Evolutionary conservation across 2,329 filamentous ascomycete genomes (phyloP), one percentile per base, ranked within the genome.

Genomic region (Aureobasidium sp.): DNA sequence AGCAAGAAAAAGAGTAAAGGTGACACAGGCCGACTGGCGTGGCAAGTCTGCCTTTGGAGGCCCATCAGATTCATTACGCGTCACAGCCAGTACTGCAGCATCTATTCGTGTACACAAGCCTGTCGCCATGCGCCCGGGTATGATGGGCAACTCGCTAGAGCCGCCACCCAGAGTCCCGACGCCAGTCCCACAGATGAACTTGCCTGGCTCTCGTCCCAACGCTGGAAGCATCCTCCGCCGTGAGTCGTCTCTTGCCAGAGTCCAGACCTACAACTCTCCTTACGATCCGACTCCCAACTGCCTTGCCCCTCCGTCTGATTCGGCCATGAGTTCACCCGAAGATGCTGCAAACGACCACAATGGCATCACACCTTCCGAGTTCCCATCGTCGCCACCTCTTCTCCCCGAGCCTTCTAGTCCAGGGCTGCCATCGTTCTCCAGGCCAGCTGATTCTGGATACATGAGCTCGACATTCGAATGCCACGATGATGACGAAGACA

Each of bases 371-470:
- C 78, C 79, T 48, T 85, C 85, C 53, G 89, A 90, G 60, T 90
- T 97, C 67, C 89, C 89, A 1, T 97, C 94, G 0, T 97, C 93
- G 3, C 93, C 93, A 15, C 94, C 94, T 0, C 81, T 95, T 1
- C 85, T 91, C 65, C 86, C 88, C 5, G 83, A 85, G 31, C 84
- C 87, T 29, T 96, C 92, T 2, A 97, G 93, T 70, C 94, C 93
- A 2, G 76, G 81, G 24, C 72, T 86, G 29, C 85, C 86, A 58
- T 61, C 60, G 0, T 75, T 70, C 68, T 61, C 67, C 15, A 66
- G 63, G 11, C 64, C 70, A 59, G 64, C 66, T 19, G 90, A 96
- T 70, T 92, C 90, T 15, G 90, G 89, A 1, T 95, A 95, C 69
- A 89, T 92, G 82, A 94, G 89, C 70, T 83, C 85, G 7, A 72